Evolutionary conservation across 164 flowering plant genomes (phyloP).

Genomic region (Amborella trichopoda): DNA sequence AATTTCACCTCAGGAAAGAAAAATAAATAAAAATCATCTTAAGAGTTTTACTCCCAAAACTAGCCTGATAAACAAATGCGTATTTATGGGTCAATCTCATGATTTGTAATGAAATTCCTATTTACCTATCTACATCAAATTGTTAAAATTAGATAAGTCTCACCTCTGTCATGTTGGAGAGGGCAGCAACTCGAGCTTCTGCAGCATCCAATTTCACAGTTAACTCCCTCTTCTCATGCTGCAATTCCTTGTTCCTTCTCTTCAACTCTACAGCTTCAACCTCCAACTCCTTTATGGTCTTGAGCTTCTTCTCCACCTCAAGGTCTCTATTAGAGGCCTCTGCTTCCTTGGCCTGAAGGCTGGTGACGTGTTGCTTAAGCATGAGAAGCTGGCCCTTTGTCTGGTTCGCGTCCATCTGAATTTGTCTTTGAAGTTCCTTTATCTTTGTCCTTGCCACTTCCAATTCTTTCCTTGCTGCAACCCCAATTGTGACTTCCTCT

Average conservation of each 20-base stretch:
- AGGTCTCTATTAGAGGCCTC: slow-evolving; percentile 65
- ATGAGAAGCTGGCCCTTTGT: slow-evolving; percentile 78
- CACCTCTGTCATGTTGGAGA: slow-evolving; percentile 87
- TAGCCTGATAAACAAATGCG: too few species aligned
- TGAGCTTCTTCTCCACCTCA: slow-evolving; percentile 69
- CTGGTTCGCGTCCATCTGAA: slow-evolving; percentile 87
- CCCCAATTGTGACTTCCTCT: slow-evolving; percentile 52
- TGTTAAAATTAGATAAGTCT: too few species aligned
- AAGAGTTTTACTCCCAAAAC: too few species aligned
- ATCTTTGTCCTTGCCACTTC: slow-evolving; percentile 75
- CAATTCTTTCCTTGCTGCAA: slow-evolving; percentile 47
- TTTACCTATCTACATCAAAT: too few species aligned
- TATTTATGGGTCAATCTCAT: too few species aligned
- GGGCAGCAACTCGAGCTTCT: slow-evolving; percentile 47
- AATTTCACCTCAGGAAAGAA: too few species aligned
- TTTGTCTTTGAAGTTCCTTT: slow-evolving; percentile 83
- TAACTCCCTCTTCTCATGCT: slow-evolving; percentile 85
- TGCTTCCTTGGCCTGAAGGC: slow-evolving; percentile 70
- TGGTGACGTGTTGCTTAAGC: slow-evolving; percentile 81
- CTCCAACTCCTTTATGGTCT: slow-evolving; percentile 68
- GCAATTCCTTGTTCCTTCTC: slow-evolving; percentile 87
- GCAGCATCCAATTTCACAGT: slow-evolving; percentile 67
- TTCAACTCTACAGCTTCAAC: slow-evolving; percentile 76
- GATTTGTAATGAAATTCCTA: too few species aligned
- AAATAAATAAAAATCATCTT: too few species aligned